A percentile compares a stretch with the other conserved stretches of the same genome.
Evolutionary conservation across 352 stramenopile genomes (phyloP).

Genomic region (Globisporangium camurandrum): DNA sequence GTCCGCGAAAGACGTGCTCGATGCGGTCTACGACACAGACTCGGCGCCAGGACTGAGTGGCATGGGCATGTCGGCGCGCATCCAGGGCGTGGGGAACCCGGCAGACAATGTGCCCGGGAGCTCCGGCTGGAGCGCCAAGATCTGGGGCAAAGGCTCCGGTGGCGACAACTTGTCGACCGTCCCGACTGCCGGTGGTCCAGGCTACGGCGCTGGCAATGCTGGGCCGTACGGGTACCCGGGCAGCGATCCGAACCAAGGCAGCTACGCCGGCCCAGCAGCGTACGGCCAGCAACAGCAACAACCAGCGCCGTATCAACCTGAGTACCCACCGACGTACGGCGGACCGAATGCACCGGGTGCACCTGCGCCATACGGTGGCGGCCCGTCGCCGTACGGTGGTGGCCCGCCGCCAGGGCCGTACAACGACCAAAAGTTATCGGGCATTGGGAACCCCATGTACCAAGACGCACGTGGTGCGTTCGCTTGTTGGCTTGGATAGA

Average conservation of each 20-base stretch:
- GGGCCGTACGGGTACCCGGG: conserved; percentile 40
- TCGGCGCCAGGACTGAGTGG: conserved; percentile 44
- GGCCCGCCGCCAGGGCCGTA: conserved; percentile 41
- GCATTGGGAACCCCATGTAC: conserved; percentile 95
- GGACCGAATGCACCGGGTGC: conserved; percentile 18
- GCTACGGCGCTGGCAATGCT: conserved; percentile 29
- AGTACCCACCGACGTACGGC: conserved; percentile 42
- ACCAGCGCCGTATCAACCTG: conserved; percentile 32
- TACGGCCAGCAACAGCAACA: conserved; percentile 30
- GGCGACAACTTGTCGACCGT: conserved; percentile 46
- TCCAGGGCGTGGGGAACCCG: conserved; percentile 70
- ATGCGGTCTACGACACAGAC: conserved; percentile 92
- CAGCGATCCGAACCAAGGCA: conserved; percentile 36
- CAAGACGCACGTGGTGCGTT: conserved; percentile 71
- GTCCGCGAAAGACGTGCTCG: conserved; percentile 91
- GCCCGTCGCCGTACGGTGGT: conserved; percentile 26
- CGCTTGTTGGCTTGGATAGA: not conserved
- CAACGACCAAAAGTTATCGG: conserved; percentile 82
- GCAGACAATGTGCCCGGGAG: conserved; percentile 27
- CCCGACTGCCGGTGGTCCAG: conserved; percentile 43
- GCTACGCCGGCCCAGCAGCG: conserved; percentile 31
- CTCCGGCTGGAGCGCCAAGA: conserved; percentile 66
- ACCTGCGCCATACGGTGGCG: conserved; percentile 20
- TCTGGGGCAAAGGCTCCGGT: conserved; percentile 54
- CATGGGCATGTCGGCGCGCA: conserved; percentile 78